phyloP scores from a whole-genome alignment of 129 eudicot genomes.

The Mikania micrantha region DNA sequence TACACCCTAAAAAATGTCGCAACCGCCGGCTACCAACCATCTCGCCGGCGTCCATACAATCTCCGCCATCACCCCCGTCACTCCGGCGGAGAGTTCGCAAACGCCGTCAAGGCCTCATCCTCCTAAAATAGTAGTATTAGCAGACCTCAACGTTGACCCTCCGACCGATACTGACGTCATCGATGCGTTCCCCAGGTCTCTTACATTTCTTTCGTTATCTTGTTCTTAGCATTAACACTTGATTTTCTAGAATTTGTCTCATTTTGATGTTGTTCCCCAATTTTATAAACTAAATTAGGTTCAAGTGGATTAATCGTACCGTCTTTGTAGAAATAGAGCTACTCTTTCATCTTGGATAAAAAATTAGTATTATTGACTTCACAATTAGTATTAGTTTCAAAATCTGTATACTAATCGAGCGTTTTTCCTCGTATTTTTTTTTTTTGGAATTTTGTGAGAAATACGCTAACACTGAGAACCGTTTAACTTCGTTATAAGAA shows the following conservation, averaged over 20 bases:
- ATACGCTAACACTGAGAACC: too few relatives aligned
- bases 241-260: not conserved
- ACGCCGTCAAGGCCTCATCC: slow-evolving; percentile 26
- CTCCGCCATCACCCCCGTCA: slow-evolving; percentile 13
- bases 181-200: slow-evolving; percentile 47
- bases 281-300: slow-evolving; percentile 4
- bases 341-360: not conserved
- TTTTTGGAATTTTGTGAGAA: too few relatives aligned
- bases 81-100: slow-evolving; percentile 19
- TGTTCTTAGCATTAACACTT: not conserved
- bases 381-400: not conserved
- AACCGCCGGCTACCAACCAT: slow-evolving; percentile 26
- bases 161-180: slow-evolving; percentile 59
- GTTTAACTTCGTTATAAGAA: too few relatives aligned
- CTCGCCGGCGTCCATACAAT: slow-evolving; percentile 22
- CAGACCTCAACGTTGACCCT: slow-evolving; percentile 94
- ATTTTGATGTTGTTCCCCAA: not conserved
- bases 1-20: slow-evolving; percentile 32
- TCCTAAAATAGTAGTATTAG: slow-evolving; percentile 47
- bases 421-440: not conserved
- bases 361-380: not conserved
- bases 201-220: not conserved
- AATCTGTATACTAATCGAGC: not conserved
- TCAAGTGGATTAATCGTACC: not conserved
- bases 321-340: not conserved